A percentile compares a stretch with the other conserved stretches of the same genome.
These are phyloP conservation scores for Kodamaea kakaduensis DNA, from an alignment of 805 yeast genomes.

Conservation along the genomic window DNA sequence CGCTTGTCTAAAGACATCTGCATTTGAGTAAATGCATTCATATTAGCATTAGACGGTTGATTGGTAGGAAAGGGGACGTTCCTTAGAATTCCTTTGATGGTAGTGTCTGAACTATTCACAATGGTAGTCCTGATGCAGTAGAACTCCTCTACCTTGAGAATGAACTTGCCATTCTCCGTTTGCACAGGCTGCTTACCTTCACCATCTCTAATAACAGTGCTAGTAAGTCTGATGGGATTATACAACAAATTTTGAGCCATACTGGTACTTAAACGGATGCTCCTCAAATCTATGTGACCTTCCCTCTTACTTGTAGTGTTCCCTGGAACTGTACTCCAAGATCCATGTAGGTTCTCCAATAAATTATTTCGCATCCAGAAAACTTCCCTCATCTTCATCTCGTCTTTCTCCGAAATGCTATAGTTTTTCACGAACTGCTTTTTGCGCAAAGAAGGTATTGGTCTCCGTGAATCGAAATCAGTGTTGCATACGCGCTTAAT, in stretches of 20 bases:
- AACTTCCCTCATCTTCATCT: constrained; percentile 49
- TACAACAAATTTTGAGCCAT: constrained; percentile 56
- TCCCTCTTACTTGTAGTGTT: constrained; percentile 22
- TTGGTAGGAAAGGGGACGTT: constrained; percentile 47
- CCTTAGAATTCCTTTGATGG: constrained; percentile 54
- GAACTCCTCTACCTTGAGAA: constrained; percentile 44
- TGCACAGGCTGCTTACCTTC: constrained; percentile 23
- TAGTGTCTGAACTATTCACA: constrained; percentile 41
- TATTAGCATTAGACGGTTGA: constrained; percentile 9
- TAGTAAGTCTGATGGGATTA: constrained; percentile 18
- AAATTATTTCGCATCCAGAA: constrained; percentile 82
- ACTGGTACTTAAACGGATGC: constrained; percentile 54
- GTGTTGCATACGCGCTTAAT: constrained; percentile 49
- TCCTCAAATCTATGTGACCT: constrained; percentile 66
- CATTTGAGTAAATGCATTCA: constrained; percentile 12
- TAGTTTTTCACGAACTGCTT: constrained; percentile 66
- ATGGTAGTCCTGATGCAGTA: constrained; percentile 49
- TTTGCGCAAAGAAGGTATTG: constrained; percentile 68
- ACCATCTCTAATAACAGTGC: constrained; percentile 16
- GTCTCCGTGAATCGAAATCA: constrained; percentile 39
- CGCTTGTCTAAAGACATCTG: constrained; percentile 47
- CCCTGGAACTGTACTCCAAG: constrained; percentile 47
- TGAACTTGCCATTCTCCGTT: constrained; percentile 26
- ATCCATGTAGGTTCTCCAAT: constrained; percentile 55
- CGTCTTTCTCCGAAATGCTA: constrained; percentile 54